Evolutionary conservation across 2,329 filamentous ascomycete species (phyloP).

Genomic region (Thermothelomyces thermophilus): DNA sequence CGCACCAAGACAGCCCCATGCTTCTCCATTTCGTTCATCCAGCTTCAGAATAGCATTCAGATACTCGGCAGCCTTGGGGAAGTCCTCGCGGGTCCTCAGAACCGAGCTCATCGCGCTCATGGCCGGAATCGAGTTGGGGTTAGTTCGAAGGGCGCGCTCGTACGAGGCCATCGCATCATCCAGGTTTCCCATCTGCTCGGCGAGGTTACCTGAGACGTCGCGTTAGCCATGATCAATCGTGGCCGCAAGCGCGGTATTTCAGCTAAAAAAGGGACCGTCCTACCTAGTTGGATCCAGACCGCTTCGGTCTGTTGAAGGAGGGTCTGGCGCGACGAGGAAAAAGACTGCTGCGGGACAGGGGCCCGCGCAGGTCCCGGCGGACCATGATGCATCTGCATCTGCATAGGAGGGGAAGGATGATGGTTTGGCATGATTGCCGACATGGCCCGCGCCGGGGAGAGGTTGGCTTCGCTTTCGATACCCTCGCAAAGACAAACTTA

Average conservation of each 20-base stretch:
- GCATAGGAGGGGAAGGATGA: constrained; percentile 73
- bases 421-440: constrained; percentile 60
- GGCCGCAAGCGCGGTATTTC: constrained; percentile 14
- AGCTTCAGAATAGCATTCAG: constrained; percentile 85
- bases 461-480: no score
- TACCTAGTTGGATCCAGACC: constrained; percentile 92
- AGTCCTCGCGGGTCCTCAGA: constrained; percentile 84
- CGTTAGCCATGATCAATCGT: constrained; percentile 26
- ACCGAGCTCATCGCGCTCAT: constrained; percentile 95
- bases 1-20: constrained; percentile 88
- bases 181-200: constrained; percentile 79
- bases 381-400: constrained; percentile 58
- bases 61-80: constrained; percentile 89
- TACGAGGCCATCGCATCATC: constrained; percentile 89
- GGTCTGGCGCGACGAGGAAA: constrained; percentile 60
- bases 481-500: background rate
- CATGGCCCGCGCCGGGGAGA: background rate
- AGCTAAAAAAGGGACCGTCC: constrained; percentile 33
- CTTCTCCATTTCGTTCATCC: constrained; percentile 83
- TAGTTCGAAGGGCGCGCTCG: constrained; percentile 81
- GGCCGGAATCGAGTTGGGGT: constrained; percentile 79
- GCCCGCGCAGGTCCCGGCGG: constrained; percentile 58
- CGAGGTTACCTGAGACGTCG: constrained; percentile 60
- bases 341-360: constrained; percentile 48
- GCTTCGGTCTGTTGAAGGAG: constrained; percentile 69